A percentile compares a stretch with the other conserved stretches of the same genome.
Conservation (phyloP, 139 green algal genomes). For the Asterochloris sp. region DNA sequence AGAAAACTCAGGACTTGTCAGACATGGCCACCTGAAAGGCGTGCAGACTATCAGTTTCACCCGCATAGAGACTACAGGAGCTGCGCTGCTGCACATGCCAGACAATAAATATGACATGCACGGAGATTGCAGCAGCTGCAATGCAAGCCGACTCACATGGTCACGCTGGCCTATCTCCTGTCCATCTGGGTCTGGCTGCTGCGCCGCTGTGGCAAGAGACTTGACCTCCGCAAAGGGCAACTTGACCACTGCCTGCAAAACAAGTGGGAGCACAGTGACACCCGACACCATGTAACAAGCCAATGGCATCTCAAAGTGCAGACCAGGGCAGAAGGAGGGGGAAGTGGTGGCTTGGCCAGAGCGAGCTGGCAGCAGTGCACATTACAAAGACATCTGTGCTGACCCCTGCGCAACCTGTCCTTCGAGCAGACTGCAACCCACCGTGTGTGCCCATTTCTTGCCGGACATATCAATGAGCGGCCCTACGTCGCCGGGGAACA, state of each 20-base stretch:
- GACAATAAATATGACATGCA: neutral
- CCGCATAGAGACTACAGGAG: no score
- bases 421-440: neutral
- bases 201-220: constrained; percentile 33
- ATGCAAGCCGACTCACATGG: neutral
- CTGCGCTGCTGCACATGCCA: neutral
- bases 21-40: neutral
- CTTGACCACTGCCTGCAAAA: constrained; percentile 39
- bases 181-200: constrained; percentile 26
- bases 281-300: no score
- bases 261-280: no score
- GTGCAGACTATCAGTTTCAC: no score
- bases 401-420: no score
- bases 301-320: no score
- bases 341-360: no score
- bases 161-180: constrained; percentile 22
- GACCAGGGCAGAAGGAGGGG: no score
- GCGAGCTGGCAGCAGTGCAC: no score
- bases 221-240: constrained; percentile 41
- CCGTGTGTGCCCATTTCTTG: constrained; percentile 66
- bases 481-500: constrained; percentile 39
- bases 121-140: neutral
- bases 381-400: no score
- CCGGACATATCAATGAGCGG: constrained; percentile 53
- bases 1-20: neutral